phyloP scores from a whole-genome alignment of 2,329 filamentous ascomycete genomes.

The Fusarium kyushuense region DNA sequence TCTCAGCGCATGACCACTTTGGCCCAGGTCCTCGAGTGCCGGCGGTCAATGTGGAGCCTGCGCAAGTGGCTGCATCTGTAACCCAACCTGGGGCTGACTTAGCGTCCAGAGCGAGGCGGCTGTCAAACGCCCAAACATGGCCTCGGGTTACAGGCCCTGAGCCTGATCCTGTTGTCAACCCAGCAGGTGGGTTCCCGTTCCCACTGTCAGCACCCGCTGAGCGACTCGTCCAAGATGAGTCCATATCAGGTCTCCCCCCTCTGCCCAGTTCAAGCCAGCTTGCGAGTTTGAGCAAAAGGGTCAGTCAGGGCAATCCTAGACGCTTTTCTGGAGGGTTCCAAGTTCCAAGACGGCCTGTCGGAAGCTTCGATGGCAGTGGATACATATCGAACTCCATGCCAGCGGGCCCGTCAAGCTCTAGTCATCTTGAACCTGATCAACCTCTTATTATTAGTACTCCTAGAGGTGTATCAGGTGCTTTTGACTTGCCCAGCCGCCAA shows the following conservation, averaged over 20 bases:
- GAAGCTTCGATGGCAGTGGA: constrained; percentile 49
- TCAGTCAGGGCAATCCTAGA: constrained; percentile 55
- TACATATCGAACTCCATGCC: constrained; percentile 32
- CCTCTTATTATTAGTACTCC: constrained; percentile 73
- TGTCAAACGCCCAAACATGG: constrained; percentile 61
- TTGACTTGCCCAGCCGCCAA: constrained; percentile 58
- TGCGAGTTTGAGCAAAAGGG: constrained; percentile 54
- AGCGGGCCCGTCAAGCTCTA: constrained; percentile 16
- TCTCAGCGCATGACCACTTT: constrained; percentile 13
- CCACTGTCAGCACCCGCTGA: constrained; percentile 54
- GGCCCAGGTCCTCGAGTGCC: constrained; percentile 36
- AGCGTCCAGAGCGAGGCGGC: constrained; percentile 44
- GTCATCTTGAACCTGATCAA: constrained; percentile 56
- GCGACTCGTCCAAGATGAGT: constrained; percentile 48
- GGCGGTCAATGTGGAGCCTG: constrained; percentile 49
- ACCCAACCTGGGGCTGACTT: constrained; percentile 17
- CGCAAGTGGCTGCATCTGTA: constrained; percentile 42
- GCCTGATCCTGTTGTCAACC: constrained; percentile 36
- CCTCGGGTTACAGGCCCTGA: constrained; percentile 53
- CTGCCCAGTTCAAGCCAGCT: constrained; percentile 57
- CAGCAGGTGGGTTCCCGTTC: constrained; percentile 54
- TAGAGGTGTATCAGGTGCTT: constrained; percentile 65
- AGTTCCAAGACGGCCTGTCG: constrained; percentile 57
- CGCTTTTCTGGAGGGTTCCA: constrained; percentile 59
- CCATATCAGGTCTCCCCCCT: constrained; percentile 54